These are phyloP conservation scores for Pythium coloratum DNA, from an alignment of 352 stramenopile species.

Conservation along the genomic window DNA sequence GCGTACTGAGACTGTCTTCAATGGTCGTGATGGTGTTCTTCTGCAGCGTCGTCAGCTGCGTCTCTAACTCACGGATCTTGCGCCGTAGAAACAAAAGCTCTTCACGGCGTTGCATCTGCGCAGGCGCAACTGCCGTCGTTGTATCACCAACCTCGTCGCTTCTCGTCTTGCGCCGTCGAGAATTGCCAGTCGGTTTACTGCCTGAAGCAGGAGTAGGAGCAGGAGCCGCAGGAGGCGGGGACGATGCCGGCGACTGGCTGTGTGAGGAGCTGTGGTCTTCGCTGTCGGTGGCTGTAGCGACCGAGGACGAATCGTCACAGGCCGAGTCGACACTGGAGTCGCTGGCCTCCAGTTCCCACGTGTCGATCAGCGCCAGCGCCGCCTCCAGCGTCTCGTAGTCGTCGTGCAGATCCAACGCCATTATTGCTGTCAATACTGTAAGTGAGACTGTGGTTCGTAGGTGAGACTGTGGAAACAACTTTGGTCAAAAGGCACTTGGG, in stretches of 20 bases:
- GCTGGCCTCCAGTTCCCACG: conserved; percentile 8
- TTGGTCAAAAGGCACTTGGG: too few relatives aligned
- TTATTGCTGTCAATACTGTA: too few relatives aligned
- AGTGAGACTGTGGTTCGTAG: too few relatives aligned
- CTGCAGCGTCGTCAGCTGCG: not conserved
- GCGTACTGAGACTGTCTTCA: not conserved
- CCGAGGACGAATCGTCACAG: not conserved
- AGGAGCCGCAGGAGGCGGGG: not conserved
- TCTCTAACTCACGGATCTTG: conserved; percentile 1
- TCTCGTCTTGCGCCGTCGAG: not conserved
- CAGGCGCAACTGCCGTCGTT: not conserved
- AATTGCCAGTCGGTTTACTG: not conserved
- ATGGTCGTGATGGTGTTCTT: not conserved
- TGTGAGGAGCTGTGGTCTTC: not conserved
- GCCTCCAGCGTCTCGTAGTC: conserved; percentile 19
- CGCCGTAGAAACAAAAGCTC: conserved; percentile 17
- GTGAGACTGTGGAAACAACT: too few relatives aligned
- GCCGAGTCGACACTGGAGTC: not conserved
- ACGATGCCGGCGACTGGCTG: not conserved
- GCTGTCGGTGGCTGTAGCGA: not conserved
- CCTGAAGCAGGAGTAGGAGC: not conserved
- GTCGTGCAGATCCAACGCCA: conserved; percentile 7
- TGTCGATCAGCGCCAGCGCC: conserved; percentile 21
- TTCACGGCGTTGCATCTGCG: conserved; percentile 8
- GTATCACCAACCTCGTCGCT: not conserved